Evolutionary conservation across 1,139 yeast species (phyloP), one percentile per base, ranked within the genome.

Genomic region (Yueomyces sp.): DNA sequence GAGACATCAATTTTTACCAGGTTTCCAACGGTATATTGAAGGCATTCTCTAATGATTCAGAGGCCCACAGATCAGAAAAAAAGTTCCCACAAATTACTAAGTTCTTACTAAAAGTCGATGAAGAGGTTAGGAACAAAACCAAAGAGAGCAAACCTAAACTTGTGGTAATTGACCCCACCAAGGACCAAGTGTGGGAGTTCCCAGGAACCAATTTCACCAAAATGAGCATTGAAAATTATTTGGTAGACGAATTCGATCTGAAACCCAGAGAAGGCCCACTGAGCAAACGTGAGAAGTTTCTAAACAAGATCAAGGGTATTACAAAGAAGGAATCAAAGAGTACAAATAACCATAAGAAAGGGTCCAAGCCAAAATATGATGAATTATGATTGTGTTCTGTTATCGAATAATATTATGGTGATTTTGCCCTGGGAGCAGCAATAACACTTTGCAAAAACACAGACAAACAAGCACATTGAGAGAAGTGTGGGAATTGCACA

Each of bases 1-100:
- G 68, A 2, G 51, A 52, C 30, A 53, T 71, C 3, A 70, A 72
- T 27, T 68, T 77, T 44, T 53, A 42, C 40, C 37, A 47, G 4
- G 41, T 56, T 8, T 46, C 51, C n/a, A 52, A 51, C 38, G 30
- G 43, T 1, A 49, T 45, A 27, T 40, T 49, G 6, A 38, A 39
- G 26, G 30, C 35, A 3, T 12, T 41, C 7, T 34, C 34, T 4
- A 25, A 32, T n/a, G 34, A 31, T 6, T 27, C 38, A 33, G 27
- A 25, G 8, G 42, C 36, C 11, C 27, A 38, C 25, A 36, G 30
- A 9, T 8, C 35, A 33, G n/a, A 11, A 1, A 36, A 39, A 3
- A 36, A 45, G 3, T 43, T 44, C 39, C 57, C 59, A 4, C 46
- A 45, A 25, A 52, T 53, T 27, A 37, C 39, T 4, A 35, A 39